These are phyloP conservation scores for Pulveroboletus sp. DNA, from an alignment of 768 basidiomycete genomes.

Conservation along the genomic window DNA sequence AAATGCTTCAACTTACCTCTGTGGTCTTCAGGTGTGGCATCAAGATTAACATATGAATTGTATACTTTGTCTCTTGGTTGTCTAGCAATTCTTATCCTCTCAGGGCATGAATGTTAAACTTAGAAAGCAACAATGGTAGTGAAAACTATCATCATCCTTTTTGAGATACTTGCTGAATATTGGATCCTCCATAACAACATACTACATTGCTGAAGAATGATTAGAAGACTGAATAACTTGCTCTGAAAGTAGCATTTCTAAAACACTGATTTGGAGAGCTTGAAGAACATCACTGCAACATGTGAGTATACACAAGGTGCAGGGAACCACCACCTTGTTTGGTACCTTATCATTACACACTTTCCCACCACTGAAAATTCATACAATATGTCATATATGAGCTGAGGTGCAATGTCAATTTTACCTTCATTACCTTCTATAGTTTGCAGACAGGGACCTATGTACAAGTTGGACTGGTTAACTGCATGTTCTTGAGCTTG, in stretches of 20 bases:
- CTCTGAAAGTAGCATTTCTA: slow-evolving; percentile 98
- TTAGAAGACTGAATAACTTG: slow-evolving; percentile 92
- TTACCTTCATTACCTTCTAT: slow-evolving; percentile 83
- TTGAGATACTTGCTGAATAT: slow-evolving; percentile 98
- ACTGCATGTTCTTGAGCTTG: no score
- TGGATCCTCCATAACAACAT: slow-evolving; percentile 83
- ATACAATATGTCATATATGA: slow-evolving; percentile 95
- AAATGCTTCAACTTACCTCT: slow-evolving; percentile 51
- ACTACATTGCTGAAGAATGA: slow-evolving; percentile 77
- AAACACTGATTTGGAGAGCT: slow-evolving; percentile 90
- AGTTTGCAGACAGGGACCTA: slow-evolving; percentile 84
- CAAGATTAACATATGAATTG: slow-evolving; percentile 79
- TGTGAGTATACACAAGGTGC: neutral
- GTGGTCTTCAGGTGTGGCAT: slow-evolving; percentile 88
- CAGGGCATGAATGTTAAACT: neutral
- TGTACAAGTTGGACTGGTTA: no score
- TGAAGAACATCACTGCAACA: slow-evolving; percentile 31
- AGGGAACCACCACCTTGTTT: slow-evolving; percentile 50
- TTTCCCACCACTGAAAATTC: slow-evolving; percentile 92
- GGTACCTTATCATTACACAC: slow-evolving; percentile 94
- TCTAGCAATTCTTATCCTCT: slow-evolving; percentile 56
- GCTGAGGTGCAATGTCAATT: slow-evolving; percentile 84
- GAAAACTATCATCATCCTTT: slow-evolving; percentile 87
- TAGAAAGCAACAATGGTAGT: neutral
- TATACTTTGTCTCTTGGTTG: slow-evolving; percentile 61